A percentile compares a stretch with the other conserved stretches of the same genome.
These are phyloP conservation scores for Cercophora sp. DNA, from an alignment of 495 filamentous ascomycete species.

Conservation along the genomic window DNA sequence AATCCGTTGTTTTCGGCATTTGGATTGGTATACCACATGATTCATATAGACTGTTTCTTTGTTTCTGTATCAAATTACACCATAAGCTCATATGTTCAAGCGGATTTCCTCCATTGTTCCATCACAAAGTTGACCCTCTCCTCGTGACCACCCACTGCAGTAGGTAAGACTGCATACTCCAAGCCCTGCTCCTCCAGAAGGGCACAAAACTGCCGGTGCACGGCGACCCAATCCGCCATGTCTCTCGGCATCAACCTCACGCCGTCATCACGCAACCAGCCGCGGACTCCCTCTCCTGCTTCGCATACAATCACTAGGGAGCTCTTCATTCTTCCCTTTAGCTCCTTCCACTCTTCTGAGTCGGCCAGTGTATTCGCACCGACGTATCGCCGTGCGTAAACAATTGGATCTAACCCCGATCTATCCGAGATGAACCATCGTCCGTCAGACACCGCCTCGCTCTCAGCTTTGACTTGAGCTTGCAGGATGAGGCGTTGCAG, in stretches of 20 bases:
- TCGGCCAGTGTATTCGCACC: conserved; percentile 26
- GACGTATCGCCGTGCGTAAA: conserved; percentile 41
- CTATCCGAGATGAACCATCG: conserved; percentile 50
- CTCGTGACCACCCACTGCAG: no score
- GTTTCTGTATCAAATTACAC: no score
- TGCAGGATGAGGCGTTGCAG: conserved; percentile 45
- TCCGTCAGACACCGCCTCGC: not conserved
- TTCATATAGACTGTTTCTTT: no score
- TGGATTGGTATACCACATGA: no score
- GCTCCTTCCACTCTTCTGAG: conserved; percentile 29
- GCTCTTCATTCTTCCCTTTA: conserved; percentile 34
- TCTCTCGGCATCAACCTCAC: conserved; percentile 47
- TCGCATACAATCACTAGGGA: conserved; percentile 45
- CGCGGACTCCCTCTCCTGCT: conserved; percentile 29
- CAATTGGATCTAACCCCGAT: conserved; percentile 47
- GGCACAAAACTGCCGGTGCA: conserved; percentile 30
- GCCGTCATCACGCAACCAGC: conserved; percentile 49
- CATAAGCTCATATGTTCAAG: no score
- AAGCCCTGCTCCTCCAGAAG: conserved; percentile 21
- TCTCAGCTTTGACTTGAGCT: conserved; percentile 41
- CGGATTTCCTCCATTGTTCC: no score
- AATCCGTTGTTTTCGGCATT: no score
- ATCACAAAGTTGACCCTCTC: no score
- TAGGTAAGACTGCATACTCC: conserved; percentile 25
- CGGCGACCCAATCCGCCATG: conserved; percentile 33